phyloP scores from a whole-genome alignment of 768 basidiomycete species.

The Leccinum olivaceopallidum region DNA sequence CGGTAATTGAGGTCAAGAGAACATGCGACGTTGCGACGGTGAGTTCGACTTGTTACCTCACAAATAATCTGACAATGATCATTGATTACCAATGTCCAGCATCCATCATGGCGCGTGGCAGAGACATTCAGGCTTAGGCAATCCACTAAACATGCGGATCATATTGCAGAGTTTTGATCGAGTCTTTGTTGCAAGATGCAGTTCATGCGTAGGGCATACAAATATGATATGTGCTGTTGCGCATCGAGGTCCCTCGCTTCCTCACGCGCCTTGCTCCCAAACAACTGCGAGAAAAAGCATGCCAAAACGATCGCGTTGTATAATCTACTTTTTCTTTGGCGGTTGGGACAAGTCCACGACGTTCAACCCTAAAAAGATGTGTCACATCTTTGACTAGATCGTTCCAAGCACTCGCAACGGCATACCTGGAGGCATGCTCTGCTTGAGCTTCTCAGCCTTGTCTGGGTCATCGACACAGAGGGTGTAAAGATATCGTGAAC shows the following conservation, averaged over 20 bases:
- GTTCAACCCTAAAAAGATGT: conserved; percentile 54
- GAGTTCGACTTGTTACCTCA: not conserved
- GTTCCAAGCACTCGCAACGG: conserved; percentile 2
- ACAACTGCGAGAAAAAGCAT: conserved; percentile 6
- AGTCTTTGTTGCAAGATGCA: conserved; percentile 22
- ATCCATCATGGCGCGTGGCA: not conserved
- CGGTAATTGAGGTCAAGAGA: not conserved
- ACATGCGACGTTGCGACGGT: not conserved
- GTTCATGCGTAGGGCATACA: conserved; percentile 19
- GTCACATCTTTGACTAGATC: not conserved
- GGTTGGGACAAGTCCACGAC: conserved; percentile 65
- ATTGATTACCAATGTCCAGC: not conserved
- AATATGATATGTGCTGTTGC: conserved; percentile 13
- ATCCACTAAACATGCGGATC: not conserved
- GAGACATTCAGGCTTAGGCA: not conserved
- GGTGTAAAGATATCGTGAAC: conserved; percentile 97
- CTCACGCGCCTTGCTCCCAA: conserved; percentile 1
- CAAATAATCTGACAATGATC: not conserved
- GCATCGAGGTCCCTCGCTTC: conserved; percentile 5
- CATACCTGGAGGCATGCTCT: conserved; percentile 92
- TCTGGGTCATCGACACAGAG: conserved; percentile 92
- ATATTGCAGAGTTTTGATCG: conserved; percentile 3
- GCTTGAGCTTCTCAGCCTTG: conserved; percentile 97
- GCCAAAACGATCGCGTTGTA: conserved; percentile 6
- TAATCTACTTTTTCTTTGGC: conserved; percentile 69